Percentiles rank a stretch among this genome's conserved stretches.
These are phyloP conservation scores for Yamadazyma laniorum DNA, from an alignment of 805 yeast species.

Conservation along the genomic window DNA sequence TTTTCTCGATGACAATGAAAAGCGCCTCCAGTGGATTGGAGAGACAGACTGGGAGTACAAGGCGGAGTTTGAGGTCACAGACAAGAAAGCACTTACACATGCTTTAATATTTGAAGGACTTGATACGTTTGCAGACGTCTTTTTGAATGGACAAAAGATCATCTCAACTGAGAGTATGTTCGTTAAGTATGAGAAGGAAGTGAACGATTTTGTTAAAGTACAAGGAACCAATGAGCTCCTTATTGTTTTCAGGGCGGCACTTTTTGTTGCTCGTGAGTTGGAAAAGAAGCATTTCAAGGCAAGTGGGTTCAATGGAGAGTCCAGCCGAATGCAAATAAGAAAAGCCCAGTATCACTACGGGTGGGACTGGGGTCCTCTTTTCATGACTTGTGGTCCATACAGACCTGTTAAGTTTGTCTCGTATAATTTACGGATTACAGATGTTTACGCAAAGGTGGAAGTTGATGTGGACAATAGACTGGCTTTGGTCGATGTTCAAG, in stretches of 20 bases:
- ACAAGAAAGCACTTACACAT: conserved; percentile 11
- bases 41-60: conserved; percentile 50
- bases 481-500: conserved; percentile 13
- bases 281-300: conserved; percentile 29
- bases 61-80: conserved; percentile 15
- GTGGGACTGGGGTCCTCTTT: conserved; percentile 57
- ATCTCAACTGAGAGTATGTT: conserved; percentile 46
- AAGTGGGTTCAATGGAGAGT: conserved; percentile 42
- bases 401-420: conserved; percentile 31
- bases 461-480: conserved; percentile 9
- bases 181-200: conserved; percentile 28
- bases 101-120: conserved; percentile 42
- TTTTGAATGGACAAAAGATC: conserved; percentile 35
- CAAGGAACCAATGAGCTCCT: conserved; percentile 26
- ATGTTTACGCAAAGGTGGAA: conserved; percentile 19
- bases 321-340: conserved; percentile 43
- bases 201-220: conserved; percentile 16
- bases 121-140: conserved; percentile 43
- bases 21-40: conserved; percentile 49
- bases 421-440: conserved; percentile 16
- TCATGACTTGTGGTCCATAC: conserved; percentile 47
- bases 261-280: conserved; percentile 29
- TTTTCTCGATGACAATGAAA: conserved; percentile 42
- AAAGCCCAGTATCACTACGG: conserved; percentile 57
- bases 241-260: conserved; percentile 40